Base-by-base conservation (phyloP, 305 asterid genomes). In the Caryopteris hybrid region DNA sequence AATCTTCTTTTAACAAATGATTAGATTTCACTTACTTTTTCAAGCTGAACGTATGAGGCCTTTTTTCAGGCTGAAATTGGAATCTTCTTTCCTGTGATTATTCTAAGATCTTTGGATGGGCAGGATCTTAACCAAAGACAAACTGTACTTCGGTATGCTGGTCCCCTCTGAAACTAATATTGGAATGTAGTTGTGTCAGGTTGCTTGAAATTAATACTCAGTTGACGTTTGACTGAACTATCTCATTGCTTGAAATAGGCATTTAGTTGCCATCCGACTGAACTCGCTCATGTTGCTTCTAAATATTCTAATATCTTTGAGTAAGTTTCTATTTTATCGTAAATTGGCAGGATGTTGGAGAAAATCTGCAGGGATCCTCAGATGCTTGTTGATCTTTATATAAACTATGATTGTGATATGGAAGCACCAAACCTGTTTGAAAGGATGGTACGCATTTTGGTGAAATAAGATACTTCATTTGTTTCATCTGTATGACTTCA, bases 381-480 rank as follows among this genome's bases (percentile, higher is more conserved):
- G 83, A 77, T 84, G 95, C 94, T 92, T 74, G 89, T 95, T 51
- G 98, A 92, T 81, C 85, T 95, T 60, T 95, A 85, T 68, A 80
- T 95, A 80, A 95, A 95, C 78, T 95, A 90, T 80, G 99, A 95
- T 75, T 95, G 99, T 83, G 99, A 90, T 85, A 91, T 77, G 76
- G 87, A 90, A 71, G 96, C 96, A 54, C 96, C 98, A 52, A 92
- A 92, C 78, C 79, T 90, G 72, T 95, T 89, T 83, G 99, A 90
- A 73, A 86, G 79, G 73, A 92, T 88, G 98, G 99, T 95, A 73
- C 69, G 80, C 53, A 34, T 18, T 74, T 69, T 55, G 70, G 43
- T 61, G 47, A 18, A 54, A 22, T 46, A 14, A 65, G 50, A 36
- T 64, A 48, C 64, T 74, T 80, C 57, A 63, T 55, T 67, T 51